These are phyloP conservation scores for Mimosa pudica DNA, from an alignment of 306 rosid species.

Conservation along the genomic window DNA sequence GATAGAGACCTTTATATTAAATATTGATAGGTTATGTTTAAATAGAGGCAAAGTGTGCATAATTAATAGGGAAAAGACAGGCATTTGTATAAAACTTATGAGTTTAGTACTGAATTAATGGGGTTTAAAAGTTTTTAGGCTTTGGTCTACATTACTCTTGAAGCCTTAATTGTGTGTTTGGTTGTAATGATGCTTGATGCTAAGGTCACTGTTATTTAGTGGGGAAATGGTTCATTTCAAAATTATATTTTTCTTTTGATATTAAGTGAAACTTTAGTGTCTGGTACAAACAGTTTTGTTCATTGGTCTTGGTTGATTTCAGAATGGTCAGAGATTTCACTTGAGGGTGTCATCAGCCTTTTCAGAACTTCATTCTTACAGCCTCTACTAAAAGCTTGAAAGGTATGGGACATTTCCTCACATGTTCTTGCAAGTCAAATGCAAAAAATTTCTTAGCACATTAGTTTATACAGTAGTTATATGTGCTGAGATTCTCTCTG, in stretches of 20 bases:
- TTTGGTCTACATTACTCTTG: no score
- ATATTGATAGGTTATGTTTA: no score
- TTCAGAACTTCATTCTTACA: slow-evolving; percentile 66
- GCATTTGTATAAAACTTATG: no score
- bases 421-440: background rate
- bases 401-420: slow-evolving; percentile 39
- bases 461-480: background rate
- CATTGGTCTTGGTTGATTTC: slow-evolving; percentile 30
- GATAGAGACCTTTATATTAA: no score
- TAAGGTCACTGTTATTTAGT: no score
- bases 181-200: no score
- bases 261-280: background rate
- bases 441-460: background rate
- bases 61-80: no score
- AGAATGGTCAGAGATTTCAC: slow-evolving; percentile 58
- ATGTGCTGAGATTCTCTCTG: background rate
- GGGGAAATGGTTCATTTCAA: background rate
- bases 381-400: slow-evolving; percentile 61
- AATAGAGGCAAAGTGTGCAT: no score
- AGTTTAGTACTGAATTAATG: no score
- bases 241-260: background rate
- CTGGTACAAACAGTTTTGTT: slow-evolving; percentile 11
- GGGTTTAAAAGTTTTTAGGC: no score
- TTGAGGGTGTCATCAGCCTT: slow-evolving; percentile 56
- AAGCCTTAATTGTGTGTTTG: no score